Evolutionary conservation across 306 rosid genomes (phyloP).

Genomic region (Aeschynomene evenia): DNA sequence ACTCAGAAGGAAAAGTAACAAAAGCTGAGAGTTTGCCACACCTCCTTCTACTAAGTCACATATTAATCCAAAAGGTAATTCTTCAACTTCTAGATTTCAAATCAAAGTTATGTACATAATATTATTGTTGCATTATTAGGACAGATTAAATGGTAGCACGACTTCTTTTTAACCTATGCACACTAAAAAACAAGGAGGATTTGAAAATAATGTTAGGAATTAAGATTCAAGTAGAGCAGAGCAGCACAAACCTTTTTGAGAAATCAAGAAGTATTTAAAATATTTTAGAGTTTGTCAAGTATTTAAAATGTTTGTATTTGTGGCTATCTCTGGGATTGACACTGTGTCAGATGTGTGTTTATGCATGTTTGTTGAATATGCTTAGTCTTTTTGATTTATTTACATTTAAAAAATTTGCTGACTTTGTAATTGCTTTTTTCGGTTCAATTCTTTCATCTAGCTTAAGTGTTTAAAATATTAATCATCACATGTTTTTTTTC

Average conservation of each 20-base stretch:
- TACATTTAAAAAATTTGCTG: too few species aligned
- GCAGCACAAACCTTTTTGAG: not conserved
- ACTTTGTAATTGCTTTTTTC: too few species aligned
- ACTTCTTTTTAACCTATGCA: not conserved
- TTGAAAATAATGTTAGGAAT: not conserved
- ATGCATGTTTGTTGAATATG: too few species aligned
- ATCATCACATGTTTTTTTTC: too few species aligned
- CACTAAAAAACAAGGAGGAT: not conserved
- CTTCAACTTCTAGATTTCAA: slow-evolving; percentile 9
- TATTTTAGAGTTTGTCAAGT: too few species aligned
- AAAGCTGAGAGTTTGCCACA: slow-evolving; percentile 33
- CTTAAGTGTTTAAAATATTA: too few species aligned
- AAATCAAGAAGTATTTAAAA: not conserved
- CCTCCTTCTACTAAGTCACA: slow-evolving; percentile 27
- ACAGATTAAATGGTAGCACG: slow-evolving; percentile 13
- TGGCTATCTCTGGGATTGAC: too few species aligned
- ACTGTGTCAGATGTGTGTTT: too few species aligned
- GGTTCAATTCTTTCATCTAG: too few species aligned
- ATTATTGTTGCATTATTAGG: not conserved
- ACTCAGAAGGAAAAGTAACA: slow-evolving; percentile 50
- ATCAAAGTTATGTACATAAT: slow-evolving; percentile 7
- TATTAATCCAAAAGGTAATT: slow-evolving; percentile 47
- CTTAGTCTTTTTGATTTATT: too few species aligned
- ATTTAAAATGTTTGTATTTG: too few species aligned
- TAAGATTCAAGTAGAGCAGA: slow-evolving; percentile 2